Percentiles rank a stretch among this genome's conserved stretches.
Evolutionary conservation across 163 green algal genomes (phyloP).

Genomic region (Scenedesmus sp.): DNA sequence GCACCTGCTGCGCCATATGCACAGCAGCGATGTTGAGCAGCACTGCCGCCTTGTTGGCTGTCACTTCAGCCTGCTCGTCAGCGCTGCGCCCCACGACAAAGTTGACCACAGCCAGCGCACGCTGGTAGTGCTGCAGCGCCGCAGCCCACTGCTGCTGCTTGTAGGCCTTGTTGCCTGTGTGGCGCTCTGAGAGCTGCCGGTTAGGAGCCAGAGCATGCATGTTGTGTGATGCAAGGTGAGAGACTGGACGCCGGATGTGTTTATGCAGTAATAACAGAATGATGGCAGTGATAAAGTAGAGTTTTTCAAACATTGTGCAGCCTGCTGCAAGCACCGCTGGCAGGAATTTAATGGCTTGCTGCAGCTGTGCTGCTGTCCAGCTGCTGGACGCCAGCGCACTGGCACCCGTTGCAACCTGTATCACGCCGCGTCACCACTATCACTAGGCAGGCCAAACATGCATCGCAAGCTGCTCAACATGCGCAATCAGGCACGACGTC

Average conservation of each 20-base stretch:
- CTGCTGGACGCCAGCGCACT: no score
- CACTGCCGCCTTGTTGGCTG: constrained; percentile 38
- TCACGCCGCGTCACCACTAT: no score
- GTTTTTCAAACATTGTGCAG: neutral
- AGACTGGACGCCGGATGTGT: neutral
- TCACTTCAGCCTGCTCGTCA: constrained; percentile 60
- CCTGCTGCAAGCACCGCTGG: neutral
- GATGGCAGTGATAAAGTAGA: no score
- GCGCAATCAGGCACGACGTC: no score
- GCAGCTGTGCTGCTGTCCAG: no score
- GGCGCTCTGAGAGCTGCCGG: constrained; percentile 40
- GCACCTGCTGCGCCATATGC: constrained; percentile 51
- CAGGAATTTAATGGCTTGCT: neutral
- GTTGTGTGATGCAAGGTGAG: neutral
- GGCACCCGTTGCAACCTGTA: no score
- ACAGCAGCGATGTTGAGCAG: constrained; percentile 63
- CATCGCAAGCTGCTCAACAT: no score
- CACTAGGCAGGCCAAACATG: no score
- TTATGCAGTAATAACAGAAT: no score
- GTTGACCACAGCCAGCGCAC: constrained; percentile 58
- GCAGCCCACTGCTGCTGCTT: constrained; percentile 7
- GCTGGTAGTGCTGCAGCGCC: constrained; percentile 52
- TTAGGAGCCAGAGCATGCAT: neutral
- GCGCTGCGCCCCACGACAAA: constrained; percentile 48
- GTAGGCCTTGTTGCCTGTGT: constrained; percentile 33